Evolutionary conservation across 108 stramenopile genomes (phyloP), one percentile per base, ranked within the genome.

Genomic region (Pseudonitzschia multiseries): DNA sequence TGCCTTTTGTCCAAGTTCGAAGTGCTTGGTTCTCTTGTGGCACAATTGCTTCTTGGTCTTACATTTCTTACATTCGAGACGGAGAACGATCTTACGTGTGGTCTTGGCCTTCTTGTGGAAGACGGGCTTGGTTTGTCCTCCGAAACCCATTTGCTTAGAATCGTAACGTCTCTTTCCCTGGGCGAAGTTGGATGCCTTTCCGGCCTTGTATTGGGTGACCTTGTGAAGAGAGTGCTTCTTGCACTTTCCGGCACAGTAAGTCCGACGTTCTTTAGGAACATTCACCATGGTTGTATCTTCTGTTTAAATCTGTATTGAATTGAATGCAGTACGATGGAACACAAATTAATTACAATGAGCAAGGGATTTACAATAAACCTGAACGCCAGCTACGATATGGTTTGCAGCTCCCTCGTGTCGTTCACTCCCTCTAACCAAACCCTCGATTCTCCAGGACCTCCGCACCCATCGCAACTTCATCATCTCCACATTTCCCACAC

Each of bases 81-180:
- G 92, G 24, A 99, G 84, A 42, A 96, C 96, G 75, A 99, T 82
- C 95, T 99, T 99, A 93, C 98, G 94, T n/a, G 99, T 99, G 52
- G 99, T 99, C 96, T 99, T 99, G 73, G 99, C 99, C 96, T 99
- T 99, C 88, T 99, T 99, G 97, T 99, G 99, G 82, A 99, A 99
- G 71, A 99, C 96, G 65, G 99, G 99, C 97, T 99, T 99, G 77
- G 99, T 99, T 85, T 99, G 99, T 56, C 99, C 99, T 70, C 99
- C 99, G 84, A 97, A 99, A 48, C 99, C 99, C 96, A 92, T 97
- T 87, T 99, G 99, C 90, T 99, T 99, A 79, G 91, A 87, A 78
- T 99, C 99, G 79, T 99, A 99, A 73, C 99, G 98, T 73, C 99
- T 94, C 93, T 99, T 99, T 82, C 98, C 97, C 84, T 99, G 99